A percentile compares a stretch with the other conserved stretches of the same genome.
Conservation (phyloP, 2,329 filamentous ascomycete species). For the Beauveria pseudobassiana region DNA sequence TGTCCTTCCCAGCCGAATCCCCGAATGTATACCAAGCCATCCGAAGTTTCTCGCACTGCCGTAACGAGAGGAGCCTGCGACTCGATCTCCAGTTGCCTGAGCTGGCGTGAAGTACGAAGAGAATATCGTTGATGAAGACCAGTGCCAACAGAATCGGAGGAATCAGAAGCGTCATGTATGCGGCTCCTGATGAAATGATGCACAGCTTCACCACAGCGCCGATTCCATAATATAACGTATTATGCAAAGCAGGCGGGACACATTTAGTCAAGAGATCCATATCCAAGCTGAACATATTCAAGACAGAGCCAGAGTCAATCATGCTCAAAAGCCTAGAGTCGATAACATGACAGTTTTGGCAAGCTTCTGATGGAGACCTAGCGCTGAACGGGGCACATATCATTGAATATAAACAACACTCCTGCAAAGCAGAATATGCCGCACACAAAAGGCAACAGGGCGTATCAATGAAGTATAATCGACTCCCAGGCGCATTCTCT, state of each 20-base stretch:
- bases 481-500: no score
- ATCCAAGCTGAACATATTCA: neutral
- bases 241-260: neutral
- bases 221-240: neutral
- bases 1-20: neutral
- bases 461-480: no score
- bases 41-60: neutral
- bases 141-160: neutral
- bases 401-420: neutral
- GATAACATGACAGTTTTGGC: neutral
- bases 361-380: neutral
- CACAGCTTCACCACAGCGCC: neutral
- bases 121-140: neutral
- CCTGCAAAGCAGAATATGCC: no score
- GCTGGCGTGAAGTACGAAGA: constrained; percentile 1
- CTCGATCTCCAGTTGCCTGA: neutral
- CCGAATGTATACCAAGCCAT: neutral
- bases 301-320: neutral
- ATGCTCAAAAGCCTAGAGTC: neutral
- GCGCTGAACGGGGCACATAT: neutral
- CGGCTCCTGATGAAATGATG: neutral
- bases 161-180: neutral
- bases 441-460: no score
- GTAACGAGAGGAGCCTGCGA: neutral
- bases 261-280: neutral